Conservation (phyloP, 177 flowering plant species). For the Vitis hybrid region DNA sequence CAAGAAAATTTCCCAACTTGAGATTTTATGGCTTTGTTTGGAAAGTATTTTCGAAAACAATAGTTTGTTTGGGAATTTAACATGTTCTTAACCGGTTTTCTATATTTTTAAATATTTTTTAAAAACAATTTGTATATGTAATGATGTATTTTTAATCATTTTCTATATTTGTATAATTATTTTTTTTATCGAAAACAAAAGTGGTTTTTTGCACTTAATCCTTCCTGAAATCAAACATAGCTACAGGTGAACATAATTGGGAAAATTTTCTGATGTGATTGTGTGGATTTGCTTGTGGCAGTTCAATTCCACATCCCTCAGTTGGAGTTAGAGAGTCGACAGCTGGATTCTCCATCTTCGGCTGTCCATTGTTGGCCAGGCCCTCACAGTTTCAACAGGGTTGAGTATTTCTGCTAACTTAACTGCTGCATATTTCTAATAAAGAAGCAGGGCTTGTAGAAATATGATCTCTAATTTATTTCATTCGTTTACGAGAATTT, state of each 20-base stretch:
- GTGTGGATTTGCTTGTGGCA: conserved; percentile 19
- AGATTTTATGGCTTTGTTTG: too few relatives aligned
- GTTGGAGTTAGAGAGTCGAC: conserved; percentile 44
- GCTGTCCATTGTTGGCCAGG: conserved; percentile 44
- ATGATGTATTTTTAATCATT: too few relatives aligned
- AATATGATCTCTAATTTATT: conserved; percentile 12
- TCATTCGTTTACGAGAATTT: neutral
- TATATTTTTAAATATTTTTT: too few relatives aligned
- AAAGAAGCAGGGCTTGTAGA: neutral
- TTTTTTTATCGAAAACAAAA: neutral
- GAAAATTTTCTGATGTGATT: neutral
- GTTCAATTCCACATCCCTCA: conserved; percentile 46
- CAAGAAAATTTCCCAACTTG: too few relatives aligned
- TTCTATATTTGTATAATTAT: too few relatives aligned
- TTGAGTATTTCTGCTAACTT: conserved; percentile 30
- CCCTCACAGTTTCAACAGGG: conserved; percentile 52
- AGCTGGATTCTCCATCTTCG: conserved; percentile 46
- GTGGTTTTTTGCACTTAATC: neutral
- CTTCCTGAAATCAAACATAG: neutral
- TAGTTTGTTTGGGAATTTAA: too few relatives aligned
- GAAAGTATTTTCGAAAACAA: too few relatives aligned
- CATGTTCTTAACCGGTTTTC: too few relatives aligned
- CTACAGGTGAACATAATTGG: too few relatives aligned
- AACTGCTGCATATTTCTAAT: neutral
- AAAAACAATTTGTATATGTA: too few relatives aligned